Conservation (phyloP, 805 yeast genomes). For the Ogataea methanolica region DNA sequence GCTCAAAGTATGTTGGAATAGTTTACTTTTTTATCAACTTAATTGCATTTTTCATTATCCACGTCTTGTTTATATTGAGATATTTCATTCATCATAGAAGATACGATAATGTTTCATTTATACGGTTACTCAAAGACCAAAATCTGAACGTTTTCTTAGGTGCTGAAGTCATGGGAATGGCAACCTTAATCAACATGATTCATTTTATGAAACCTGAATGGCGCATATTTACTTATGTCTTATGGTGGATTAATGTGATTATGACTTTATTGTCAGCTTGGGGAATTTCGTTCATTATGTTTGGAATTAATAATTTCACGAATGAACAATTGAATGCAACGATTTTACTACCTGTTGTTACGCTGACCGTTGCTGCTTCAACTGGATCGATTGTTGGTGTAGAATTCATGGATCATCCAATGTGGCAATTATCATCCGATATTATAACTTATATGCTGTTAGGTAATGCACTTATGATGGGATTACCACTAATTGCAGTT, state of each 20-base stretch:
- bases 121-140: slow-evolving; percentile 34
- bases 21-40: slow-evolving; percentile 61
- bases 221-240: slow-evolving; percentile 47
- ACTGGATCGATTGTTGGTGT: slow-evolving; percentile 55
- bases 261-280: slow-evolving; percentile 57
- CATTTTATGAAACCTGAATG: slow-evolving; percentile 37
- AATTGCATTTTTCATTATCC: slow-evolving; percentile 39
- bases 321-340: slow-evolving; percentile 47
- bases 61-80: slow-evolving; percentile 35
- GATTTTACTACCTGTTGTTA: slow-evolving; percentile 69
- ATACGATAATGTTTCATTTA: slow-evolving; percentile 18
- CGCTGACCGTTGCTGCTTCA: slow-evolving; percentile 72
- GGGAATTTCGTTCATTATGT: slow-evolving; percentile 51
- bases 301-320: slow-evolving; percentile 30
- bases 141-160: slow-evolving; percentile 63
- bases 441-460: slow-evolving; percentile 55
- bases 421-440: slow-evolving; percentile 46
- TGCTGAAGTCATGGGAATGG: slow-evolving; percentile 74
- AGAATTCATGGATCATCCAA: slow-evolving; percentile 24
- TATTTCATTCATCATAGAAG: slow-evolving; percentile 34
- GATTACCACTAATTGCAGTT: slow-evolving; percentile 50
- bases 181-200: slow-evolving; percentile 59
- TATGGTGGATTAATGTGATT: slow-evolving; percentile 71
- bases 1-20: slow-evolving; percentile 40
- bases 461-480: slow-evolving; percentile 63